Conservation (phyloP, 345 rosid genomes). For the rapeseed (Brassica napus) region Da-Ae NC_063438.1:27409501-27410000, state of each 20-base stretch:
- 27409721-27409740: not conserved
- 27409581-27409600: constrained; percentile 27
- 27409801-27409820: not conserved
- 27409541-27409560: not conserved
- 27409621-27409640: not conserved
- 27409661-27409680: constrained; percentile 5
- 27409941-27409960: constrained; percentile 7
- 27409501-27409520: constrained; percentile 62
- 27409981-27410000: constrained; percentile 30
- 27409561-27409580: not conserved
- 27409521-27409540: constrained; percentile 17
- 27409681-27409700: not conserved
- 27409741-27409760: not conserved
- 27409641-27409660: constrained; percentile 2
- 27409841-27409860: not conserved
- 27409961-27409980: constrained; percentile 28
- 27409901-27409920: constrained; percentile 4
- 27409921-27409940: constrained; percentile 18
- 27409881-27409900: not conserved
- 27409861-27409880: not conserved
- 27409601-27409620: not conserved
- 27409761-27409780: not conserved
- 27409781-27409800: not conserved
- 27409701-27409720: not conserved
- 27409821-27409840: not conserved